These are phyloP conservation scores for Liquidambar formosana DNA, from an alignment of 164 flowering plant species.

Conservation along the genomic window DNA sequence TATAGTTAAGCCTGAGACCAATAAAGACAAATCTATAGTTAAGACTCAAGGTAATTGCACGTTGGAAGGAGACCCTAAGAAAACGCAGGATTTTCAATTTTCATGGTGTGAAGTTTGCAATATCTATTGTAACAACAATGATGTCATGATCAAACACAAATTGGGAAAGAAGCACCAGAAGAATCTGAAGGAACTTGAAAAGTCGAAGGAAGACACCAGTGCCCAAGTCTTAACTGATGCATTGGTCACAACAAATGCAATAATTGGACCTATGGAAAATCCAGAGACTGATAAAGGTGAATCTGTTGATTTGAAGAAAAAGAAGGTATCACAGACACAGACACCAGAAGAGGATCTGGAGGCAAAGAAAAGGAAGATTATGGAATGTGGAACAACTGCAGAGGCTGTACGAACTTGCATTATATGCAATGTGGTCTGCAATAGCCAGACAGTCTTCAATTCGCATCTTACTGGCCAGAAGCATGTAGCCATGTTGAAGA, in stretches of 20 bases:
- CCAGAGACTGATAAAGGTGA: conserved; percentile 5
- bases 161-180: conserved; percentile 26
- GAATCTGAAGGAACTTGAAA: conserved; percentile 24
- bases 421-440: conserved; percentile 39
- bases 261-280: conserved; percentile 14
- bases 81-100: conserved; percentile 19
- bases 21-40: no score
- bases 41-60: not conserved
- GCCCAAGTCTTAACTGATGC: conserved; percentile 5
- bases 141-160: conserved; percentile 16
- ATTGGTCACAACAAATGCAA: not conserved
- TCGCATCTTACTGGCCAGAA: conserved; percentile 35
- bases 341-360: conserved; percentile 21
- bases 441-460: conserved; percentile 32
- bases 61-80: conserved; percentile 1
- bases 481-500: conserved; percentile 33
- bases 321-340: not conserved
- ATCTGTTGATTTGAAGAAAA: not conserved
- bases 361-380: conserved; percentile 26
- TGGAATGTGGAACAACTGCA: conserved; percentile 25
- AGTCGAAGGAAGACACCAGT: not conserved
- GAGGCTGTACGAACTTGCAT: conserved; percentile 21
- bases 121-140: conserved; percentile 25
- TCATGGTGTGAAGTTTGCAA: conserved; percentile 39
- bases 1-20: no score